These are phyloP conservation scores for Lachnellula occidentalis DNA, from an alignment of 2,329 filamentous ascomycete species.

Conservation along the genomic window DNA sequence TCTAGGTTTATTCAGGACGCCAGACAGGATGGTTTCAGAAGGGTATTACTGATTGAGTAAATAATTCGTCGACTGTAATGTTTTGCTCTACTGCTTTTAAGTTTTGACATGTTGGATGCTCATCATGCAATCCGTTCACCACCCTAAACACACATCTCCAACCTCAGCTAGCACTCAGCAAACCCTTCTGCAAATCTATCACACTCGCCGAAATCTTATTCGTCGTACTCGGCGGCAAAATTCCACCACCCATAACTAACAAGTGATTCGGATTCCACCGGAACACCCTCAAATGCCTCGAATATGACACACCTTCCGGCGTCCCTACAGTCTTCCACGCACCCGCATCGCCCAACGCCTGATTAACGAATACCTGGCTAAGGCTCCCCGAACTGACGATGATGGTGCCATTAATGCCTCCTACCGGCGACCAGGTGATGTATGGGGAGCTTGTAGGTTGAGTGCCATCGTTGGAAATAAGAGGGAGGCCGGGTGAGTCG, in stretches of 20 bases:
- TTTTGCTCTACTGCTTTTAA: too few species aligned
- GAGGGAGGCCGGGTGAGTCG: constrained; percentile 15
- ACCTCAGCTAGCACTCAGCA: constrained; percentile 2
- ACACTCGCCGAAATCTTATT: constrained; percentile 30
- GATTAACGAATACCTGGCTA: constrained; percentile 28
- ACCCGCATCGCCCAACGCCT: constrained; percentile 23
- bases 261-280: constrained; percentile 24
- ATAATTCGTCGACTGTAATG: too few species aligned
- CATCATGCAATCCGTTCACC: too few species aligned
- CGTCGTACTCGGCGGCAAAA: constrained; percentile 24
- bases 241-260: constrained; percentile 28
- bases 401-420: constrained; percentile 28
- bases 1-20: not conserved
- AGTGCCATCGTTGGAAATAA: constrained; percentile 23
- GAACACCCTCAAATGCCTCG: constrained; percentile 28
- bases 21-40: not conserved
- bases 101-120: too few species aligned
- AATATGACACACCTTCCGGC: constrained; percentile 24
- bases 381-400: constrained; percentile 23
- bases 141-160: too few species aligned
- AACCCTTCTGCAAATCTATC: constrained; percentile 22
- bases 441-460: constrained; percentile 28
- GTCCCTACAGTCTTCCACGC: constrained; percentile 27
- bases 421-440: constrained; percentile 26
- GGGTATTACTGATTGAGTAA: too few species aligned